Evolutionary conservation across 441 rosid species (phyloP).

Genomic region (Francoa sonchifolia): DNA sequence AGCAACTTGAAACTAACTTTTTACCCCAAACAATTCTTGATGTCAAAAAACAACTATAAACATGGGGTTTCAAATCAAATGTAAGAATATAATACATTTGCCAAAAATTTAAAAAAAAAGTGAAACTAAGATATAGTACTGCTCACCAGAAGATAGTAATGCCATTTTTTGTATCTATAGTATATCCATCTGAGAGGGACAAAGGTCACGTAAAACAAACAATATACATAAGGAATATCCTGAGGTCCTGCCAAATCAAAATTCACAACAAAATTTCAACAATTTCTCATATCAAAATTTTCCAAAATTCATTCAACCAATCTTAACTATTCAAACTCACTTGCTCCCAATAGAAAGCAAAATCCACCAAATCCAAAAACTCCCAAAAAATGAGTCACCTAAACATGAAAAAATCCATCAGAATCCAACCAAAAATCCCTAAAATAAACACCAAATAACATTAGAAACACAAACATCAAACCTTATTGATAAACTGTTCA

Average conservation of each 20-base stretch:
- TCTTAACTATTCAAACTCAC: constrained; percentile 34
- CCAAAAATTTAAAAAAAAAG: not conserved
- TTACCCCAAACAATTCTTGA: no score
- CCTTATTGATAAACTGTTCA: constrained; percentile 77
- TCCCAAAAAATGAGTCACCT: constrained; percentile 87
- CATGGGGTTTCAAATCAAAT: no score
- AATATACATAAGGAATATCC: constrained; percentile 72
- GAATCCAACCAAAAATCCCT: not conserved
- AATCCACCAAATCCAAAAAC: constrained; percentile 90
- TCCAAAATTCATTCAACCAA: constrained; percentile 9
- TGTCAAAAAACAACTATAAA: no score
- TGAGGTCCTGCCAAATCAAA: constrained; percentile 54
- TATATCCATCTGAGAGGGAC: constrained; percentile 97
- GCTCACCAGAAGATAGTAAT: constrained; percentile 90
- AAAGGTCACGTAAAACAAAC: constrained; percentile 62
- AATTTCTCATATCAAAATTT: not conserved
- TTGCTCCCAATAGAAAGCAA: constrained; percentile 85
- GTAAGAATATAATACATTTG: no score
- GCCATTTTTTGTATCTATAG: constrained; percentile 93
- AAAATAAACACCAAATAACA: not conserved
- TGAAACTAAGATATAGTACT: not conserved
- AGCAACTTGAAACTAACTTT: no score
- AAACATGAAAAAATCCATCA: constrained; percentile 4
- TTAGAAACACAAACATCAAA: constrained; percentile 3
- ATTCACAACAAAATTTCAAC: not conserved